Base-by-base conservation (phyloP, 2,329 filamentous ascomycete species). In the Colletotrichum trifolii region DNA sequence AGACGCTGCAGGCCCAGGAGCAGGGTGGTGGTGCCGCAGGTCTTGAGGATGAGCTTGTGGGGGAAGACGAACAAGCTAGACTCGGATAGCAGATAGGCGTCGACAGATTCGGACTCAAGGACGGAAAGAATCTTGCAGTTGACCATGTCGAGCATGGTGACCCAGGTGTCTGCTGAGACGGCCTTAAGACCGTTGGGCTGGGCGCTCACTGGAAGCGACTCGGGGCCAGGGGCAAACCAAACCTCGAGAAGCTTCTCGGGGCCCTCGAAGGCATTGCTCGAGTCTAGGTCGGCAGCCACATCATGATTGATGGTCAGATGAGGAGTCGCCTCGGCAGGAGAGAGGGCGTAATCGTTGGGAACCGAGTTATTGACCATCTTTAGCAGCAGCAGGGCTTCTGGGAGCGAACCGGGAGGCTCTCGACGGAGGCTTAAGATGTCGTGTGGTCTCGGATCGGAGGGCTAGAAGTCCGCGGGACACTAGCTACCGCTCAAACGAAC, bases 11-110 rank as follows among this genome's bases (percentile, higher is more conserved):
- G 86, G 17, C 96, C 96, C 52, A 92, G 90, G 7, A 99, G 87
- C 57, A 99, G 83, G 3, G 96, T 99, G 12, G 96, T 99, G 33
- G 96, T 99, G 66, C 96, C 96, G 74, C 96, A 99, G 8, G 96
- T 99, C 87, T 99, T 99, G 71, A 99, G 84, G 67, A 99, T 97
- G 69, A 99, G 87, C 85, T 99, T 99, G 87, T 99, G 96, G n/a
- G 94, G 94, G 79, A 97, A 99, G 72, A 99, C 93, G 77, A 99
- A 99, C 94, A 99, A 97, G 91, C 96, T 98, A 45, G 96, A 98
- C 82, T 99, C 96, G 68, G 96, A 99, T 60, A 99, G 86, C 7
- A 99, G 88, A 76, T 99, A 99, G 69, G 96, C 95, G 75, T 99
- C 96, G 72, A 98, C 91, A 75, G 95, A 90, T 69, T 97, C 94